Evolutionary conservation across 495 filamentous ascomycete species (phyloP), one percentile per base, ranked within the genome.

Genomic region (Staphylotrichum longicolle): DNA sequence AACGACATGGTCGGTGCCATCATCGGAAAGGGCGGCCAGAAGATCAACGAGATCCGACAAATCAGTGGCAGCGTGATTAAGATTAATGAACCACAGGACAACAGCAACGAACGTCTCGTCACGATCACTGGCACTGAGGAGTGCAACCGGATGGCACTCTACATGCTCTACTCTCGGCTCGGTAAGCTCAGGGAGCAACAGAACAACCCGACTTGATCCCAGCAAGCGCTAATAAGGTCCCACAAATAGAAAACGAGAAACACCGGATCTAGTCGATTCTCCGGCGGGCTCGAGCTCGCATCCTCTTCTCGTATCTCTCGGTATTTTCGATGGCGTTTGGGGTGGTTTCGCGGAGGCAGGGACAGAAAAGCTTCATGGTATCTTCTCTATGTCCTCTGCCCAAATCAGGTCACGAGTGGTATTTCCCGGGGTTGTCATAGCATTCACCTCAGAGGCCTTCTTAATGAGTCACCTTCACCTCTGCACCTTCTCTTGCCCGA

Each of bases 1-100:
- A 98, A 98, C 74, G 94, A 98, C 70, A 98, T 98, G 94, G 94
- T 98, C 56, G 94, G 94, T 53, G 94, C 94, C 51, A 98, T 98
- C 68, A 98, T 98, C 68, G 94, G 94, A 61, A 98, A 98, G 78
- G 95, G 94, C 59, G 94, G 94, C 63, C 90, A 91, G 32, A 98
- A 98, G 85, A 98, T 98, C 81, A 98, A 98, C 71, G 94, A 98
- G 78, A 98, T 98, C 63, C 86, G 94, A 58, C 91, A 95, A 67
- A 83, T 98, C 66, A 95, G 90, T 68, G 95, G 95, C 63, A 98
- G 94, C 75, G 93, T 98, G 11, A 98, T 98, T 72, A 98, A 98
- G 84, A 98, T 98, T 80, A 98, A 98, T 74, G 94, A 98, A 71
- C 94, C 94, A 0, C 93, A 96, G 69, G 95, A 98, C 73, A 98